Conservation (phyloP, 148 eudicot genomes). For the Dianthus caryophyllus region DNA sequence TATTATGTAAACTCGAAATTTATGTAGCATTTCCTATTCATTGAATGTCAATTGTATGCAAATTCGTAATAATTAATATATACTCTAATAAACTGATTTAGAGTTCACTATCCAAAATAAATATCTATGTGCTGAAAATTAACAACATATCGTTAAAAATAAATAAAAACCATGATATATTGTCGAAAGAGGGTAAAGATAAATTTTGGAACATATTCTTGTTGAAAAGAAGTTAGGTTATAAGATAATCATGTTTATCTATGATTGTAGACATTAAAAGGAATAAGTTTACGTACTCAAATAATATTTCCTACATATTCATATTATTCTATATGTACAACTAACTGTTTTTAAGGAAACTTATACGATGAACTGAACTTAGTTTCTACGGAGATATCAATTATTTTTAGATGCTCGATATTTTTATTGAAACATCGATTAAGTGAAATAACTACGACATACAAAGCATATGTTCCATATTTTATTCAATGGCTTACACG, state of each 20-base stretch:
- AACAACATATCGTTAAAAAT: too few species aligned
- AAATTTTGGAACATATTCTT: slow-evolving; percentile 26
- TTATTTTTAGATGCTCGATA: slow-evolving; percentile 2
- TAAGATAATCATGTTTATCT: slow-evolving; percentile 1
- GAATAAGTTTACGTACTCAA: slow-evolving; percentile 10
- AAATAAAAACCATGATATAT: too few species aligned
- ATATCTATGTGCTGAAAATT: too few species aligned
- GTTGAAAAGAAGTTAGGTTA: slow-evolving; percentile 8
- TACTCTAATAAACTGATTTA: too few species aligned
- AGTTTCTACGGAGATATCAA: not conserved
- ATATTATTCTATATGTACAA: too few species aligned
- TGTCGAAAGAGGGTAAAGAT: not conserved
- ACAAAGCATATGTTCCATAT: slow-evolving; percentile 1
- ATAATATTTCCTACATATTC: slow-evolving; percentile 12
- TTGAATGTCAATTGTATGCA: too few species aligned
- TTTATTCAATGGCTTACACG: not conserved
- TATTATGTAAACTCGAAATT: too few species aligned
- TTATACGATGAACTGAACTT: not conserved
- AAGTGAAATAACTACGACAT: not conserved
- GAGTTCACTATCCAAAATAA: too few species aligned
- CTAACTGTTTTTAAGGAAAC: slow-evolving; percentile 23
- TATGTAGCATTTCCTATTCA: too few species aligned
- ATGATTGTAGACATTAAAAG: slow-evolving; percentile 8
- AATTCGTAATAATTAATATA: too few species aligned
- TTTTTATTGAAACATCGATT: not conserved